Evolutionary conservation across 768 basidiomycete species (phyloP).

Genomic region (Porphyrellus cyaneotinctus): DNA sequence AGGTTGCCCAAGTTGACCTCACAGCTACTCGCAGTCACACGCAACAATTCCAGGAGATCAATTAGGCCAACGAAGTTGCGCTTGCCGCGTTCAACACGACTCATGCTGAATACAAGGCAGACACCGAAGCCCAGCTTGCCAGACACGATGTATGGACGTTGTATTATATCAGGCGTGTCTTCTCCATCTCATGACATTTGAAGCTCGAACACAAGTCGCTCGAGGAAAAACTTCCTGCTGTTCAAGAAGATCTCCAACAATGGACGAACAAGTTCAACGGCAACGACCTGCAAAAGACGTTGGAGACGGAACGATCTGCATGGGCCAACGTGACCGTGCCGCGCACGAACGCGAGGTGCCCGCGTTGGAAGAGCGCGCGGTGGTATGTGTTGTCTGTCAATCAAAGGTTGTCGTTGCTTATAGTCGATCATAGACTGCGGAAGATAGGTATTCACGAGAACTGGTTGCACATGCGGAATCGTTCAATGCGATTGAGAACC

Average conservation of each 20-base stretch:
- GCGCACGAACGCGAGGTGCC: conserved; percentile 65
- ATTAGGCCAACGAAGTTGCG: conserved; percentile 76
- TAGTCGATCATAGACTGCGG: conserved; percentile 49
- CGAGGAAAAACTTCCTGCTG: conserved; percentile 53
- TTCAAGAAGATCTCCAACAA: conserved; percentile 52
- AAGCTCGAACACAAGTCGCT: conserved; percentile 65
- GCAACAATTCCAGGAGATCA: conserved; percentile 84
- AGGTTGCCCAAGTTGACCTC: conserved; percentile 75
- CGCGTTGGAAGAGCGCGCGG: conserved; percentile 62
- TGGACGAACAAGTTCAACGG: conserved; percentile 49
- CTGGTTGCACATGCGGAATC: conserved; percentile 84
- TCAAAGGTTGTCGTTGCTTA: neutral
- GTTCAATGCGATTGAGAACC: conserved; percentile 62
- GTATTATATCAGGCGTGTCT: too few relatives aligned
- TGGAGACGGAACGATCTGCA: conserved; percentile 64
- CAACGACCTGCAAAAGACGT: conserved; percentile 55
- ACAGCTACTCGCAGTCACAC: conserved; percentile 66
- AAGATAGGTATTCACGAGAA: conserved; percentile 77
- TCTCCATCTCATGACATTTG: neutral
- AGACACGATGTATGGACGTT: conserved; percentile 54
- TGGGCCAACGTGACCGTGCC: conserved; percentile 61
- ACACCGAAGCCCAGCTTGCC: conserved; percentile 65
- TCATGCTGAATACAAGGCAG: conserved; percentile 75
- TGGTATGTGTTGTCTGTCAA: conserved; percentile 38
- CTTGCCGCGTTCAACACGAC: conserved; percentile 64